phyloP scores from a whole-genome alignment of 2,329 filamentous ascomycete genomes.

The Ceratocystis alfenasii region DNA sequence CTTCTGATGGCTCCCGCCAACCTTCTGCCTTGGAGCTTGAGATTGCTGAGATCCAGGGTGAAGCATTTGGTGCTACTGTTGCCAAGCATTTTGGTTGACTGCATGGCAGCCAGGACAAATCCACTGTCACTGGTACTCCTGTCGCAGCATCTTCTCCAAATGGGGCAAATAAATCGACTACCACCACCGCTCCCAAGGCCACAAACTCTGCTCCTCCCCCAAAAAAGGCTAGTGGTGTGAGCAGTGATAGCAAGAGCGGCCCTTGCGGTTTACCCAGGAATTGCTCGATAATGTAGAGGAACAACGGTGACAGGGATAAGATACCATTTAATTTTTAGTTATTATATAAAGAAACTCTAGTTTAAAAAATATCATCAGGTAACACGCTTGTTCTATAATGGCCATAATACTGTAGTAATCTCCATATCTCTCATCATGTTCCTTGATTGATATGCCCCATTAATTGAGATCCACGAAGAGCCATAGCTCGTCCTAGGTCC shows the following conservation, averaged over 20 bases:
- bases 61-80: conserved; percentile 67
- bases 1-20: conserved; percentile 68
- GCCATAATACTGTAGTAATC: too few species aligned
- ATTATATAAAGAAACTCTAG: not conserved
- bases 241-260: conserved; percentile 46
- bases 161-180: not conserved
- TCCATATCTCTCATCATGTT: too few species aligned
- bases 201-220: conserved; percentile 18
- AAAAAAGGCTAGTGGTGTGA: conserved; percentile 28
- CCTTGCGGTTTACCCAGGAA: conserved; percentile 58
- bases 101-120: conserved; percentile 43
- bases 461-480: too few species aligned
- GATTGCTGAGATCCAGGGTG: conserved; percentile 71
- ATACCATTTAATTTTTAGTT: conserved; percentile 20
- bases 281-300: conserved; percentile 21
- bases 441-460: too few species aligned
- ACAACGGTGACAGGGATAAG: not conserved
- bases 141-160: conserved; percentile 19
- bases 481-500: too few species aligned
- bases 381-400: not conserved
- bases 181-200: conserved; percentile 22
- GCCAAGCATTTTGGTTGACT: conserved; percentile 67
- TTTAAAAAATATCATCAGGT: not conserved
- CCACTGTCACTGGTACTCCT: conserved; percentile 25
- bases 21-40: conserved; percentile 63